These are phyloP conservation scores for Xylaria bambusicola DNA, from an alignment of 495 filamentous ascomycete genomes.

Conservation along the genomic window DNA sequence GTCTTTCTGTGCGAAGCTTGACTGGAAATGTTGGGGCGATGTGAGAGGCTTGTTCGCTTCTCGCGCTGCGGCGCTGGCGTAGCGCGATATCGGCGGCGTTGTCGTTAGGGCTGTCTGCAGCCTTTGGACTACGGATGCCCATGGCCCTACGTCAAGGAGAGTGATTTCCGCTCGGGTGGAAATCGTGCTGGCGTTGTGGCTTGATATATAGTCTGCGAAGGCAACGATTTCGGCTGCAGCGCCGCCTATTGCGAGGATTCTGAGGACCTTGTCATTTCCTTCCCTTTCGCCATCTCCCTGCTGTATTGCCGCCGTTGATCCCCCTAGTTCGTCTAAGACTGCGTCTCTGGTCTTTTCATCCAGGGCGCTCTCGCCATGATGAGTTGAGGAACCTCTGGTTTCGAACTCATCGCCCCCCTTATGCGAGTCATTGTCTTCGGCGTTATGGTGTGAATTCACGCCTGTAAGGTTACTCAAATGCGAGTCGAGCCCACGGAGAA, in stretches of 20 bases:
- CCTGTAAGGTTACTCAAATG: slow-evolving; percentile 34
- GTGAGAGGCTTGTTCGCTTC: slow-evolving; percentile 47
- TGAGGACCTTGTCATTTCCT: slow-evolving; percentile 26
- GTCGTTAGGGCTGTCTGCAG: slow-evolving; percentile 52
- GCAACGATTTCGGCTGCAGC: slow-evolving; percentile 85
- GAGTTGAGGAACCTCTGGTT: neutral
- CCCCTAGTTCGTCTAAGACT: neutral
- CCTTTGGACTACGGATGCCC: slow-evolving; percentile 60
- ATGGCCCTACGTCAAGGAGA: slow-evolving; percentile 79
- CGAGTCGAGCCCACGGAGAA: slow-evolving; percentile 57
- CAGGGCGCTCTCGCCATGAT: neutral
- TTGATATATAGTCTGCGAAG: slow-evolving; percentile 63
- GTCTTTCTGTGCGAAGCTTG: slow-evolving; percentile 62
- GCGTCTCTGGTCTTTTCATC: neutral
- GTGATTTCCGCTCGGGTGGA: slow-evolving; percentile 45
- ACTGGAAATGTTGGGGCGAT: slow-evolving; percentile 40
- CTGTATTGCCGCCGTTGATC: neutral
- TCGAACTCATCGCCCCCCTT: neutral
- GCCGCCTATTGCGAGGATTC: slow-evolving; percentile 75
- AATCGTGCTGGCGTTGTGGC: slow-evolving; percentile 26
- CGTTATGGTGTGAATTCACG: neutral
- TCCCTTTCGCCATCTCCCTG: neutral
- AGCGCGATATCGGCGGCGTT: slow-evolving; percentile 51
- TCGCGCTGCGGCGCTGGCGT: slow-evolving; percentile 55
- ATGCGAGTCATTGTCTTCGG: neutral